These are phyloP conservation scores for Cercis canadensis DNA, from an alignment of 306 rosid species.

Conservation along the genomic window DNA sequence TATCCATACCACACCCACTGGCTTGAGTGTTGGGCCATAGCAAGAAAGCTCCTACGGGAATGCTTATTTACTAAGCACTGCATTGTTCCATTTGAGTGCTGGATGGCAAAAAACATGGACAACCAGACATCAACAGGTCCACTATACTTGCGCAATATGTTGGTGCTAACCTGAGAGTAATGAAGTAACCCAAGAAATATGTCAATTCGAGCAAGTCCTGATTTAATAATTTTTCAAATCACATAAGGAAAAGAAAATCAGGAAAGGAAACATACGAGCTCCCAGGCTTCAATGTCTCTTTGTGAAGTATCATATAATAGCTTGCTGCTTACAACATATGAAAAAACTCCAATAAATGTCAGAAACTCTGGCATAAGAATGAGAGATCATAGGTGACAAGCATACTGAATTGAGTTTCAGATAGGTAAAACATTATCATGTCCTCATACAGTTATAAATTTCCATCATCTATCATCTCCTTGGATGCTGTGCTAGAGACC, in stretches of 20 bases:
- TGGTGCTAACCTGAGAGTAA: slow-evolving; percentile 71
- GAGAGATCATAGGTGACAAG: slow-evolving; percentile 31
- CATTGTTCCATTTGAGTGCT: slow-evolving; percentile 48
- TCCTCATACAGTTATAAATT: slow-evolving; percentile 21
- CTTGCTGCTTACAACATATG: slow-evolving; percentile 55
- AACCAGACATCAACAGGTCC: slow-evolving; percentile 90
- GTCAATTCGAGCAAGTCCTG: background rate
- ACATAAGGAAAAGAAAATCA: slow-evolving; percentile 13
- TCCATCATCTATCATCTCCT: slow-evolving; percentile 24
- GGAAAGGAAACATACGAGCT: slow-evolving; percentile 71
- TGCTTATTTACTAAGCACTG: slow-evolving; percentile 73
- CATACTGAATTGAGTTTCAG: slow-evolving; percentile 8
- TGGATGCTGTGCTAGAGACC: slow-evolving; percentile 23
- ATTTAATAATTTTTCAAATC: slow-evolving; percentile 5
- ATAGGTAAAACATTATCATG: slow-evolving; percentile 7
- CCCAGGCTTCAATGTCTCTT: slow-evolving; percentile 76
- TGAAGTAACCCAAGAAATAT: slow-evolving; percentile 24
- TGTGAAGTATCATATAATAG: slow-evolving; percentile 47
- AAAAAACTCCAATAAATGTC: slow-evolving; percentile 2
- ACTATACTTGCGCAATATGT: slow-evolving; percentile 78
- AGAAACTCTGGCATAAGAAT: slow-evolving; percentile 32
- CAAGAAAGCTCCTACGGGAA: slow-evolving; percentile 64
- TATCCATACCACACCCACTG: slow-evolving; percentile 87
- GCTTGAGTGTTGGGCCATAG: slow-evolving; percentile 91
- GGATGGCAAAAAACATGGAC: slow-evolving; percentile 55